phyloP scores from a whole-genome alignment of 768 basidiomycete genomes.

The Boletellus ananiceps region DNA sequence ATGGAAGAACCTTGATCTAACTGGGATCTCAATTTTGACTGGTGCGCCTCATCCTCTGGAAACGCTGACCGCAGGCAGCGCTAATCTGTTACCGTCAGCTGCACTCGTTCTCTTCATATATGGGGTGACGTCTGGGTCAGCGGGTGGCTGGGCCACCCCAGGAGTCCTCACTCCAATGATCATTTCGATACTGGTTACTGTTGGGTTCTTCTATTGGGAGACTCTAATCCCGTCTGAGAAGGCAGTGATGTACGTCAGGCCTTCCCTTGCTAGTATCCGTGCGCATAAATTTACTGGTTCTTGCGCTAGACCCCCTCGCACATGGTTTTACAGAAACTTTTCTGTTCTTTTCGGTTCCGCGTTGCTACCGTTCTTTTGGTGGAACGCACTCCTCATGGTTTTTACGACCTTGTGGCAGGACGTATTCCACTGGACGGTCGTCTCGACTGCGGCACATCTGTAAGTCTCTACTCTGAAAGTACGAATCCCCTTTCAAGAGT shows the following conservation, averaged over 20 bases:
- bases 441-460: conserved; percentile 39
- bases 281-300: not conserved
- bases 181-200: conserved; percentile 37
- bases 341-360: conserved; percentile 35
- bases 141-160: conserved; percentile 45
- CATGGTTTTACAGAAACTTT: conserved; percentile 42
- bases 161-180: conserved; percentile 45
- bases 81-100: conserved; percentile 17
- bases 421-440: conserved; percentile 38
- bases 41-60: conserved; percentile 17
- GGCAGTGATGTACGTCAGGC: conserved; percentile 39
- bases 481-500: conserved; percentile 1
- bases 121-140: conserved; percentile 44
- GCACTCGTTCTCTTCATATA: conserved; percentile 40
- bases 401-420: conserved; percentile 40
- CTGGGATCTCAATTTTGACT: conserved; percentile 37
- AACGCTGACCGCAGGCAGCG: not conserved
- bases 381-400: conserved; percentile 31
- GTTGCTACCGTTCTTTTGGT: conserved; percentile 41
- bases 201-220: conserved; percentile 51
- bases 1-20: conserved; percentile 34
- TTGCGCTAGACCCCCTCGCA: conserved; percentile 35
- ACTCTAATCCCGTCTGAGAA: conserved; percentile 33
- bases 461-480: conserved; percentile 15
- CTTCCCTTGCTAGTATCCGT: not conserved